Evolutionary conservation across 2,329 filamentous ascomycete genomes (phyloP).

Genomic region (Xylaria arbuscula): DNA sequence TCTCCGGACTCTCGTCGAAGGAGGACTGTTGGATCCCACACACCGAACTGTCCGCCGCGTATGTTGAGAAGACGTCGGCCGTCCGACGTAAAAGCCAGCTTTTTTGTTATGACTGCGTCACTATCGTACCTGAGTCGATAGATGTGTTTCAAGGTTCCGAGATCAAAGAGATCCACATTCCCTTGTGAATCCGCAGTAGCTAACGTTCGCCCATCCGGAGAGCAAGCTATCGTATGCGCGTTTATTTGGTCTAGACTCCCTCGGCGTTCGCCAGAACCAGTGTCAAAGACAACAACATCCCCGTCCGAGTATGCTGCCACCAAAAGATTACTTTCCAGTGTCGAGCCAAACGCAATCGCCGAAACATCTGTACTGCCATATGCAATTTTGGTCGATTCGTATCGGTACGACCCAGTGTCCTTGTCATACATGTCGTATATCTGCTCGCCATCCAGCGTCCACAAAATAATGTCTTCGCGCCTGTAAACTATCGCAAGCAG

Average conservation of each 20-base stretch:
- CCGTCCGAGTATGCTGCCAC: slow-evolving; percentile 48
- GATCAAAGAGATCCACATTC: slow-evolving; percentile 47
- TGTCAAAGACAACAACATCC: slow-evolving; percentile 46
- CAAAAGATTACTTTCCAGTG: slow-evolving; percentile 37
- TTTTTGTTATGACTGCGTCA: slow-evolving; percentile 10
- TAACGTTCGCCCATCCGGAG: slow-evolving; percentile 48
- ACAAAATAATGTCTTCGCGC: slow-evolving; percentile 44
- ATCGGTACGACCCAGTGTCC: slow-evolving; percentile 39
- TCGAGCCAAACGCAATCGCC: slow-evolving; percentile 41
- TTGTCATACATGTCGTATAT: slow-evolving; percentile 45
- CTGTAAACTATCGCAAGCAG: slow-evolving; percentile 47
- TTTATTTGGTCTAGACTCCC: slow-evolving; percentile 26
- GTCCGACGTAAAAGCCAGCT: slow-evolving; percentile 41
- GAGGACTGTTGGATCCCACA: slow-evolving; percentile 46
- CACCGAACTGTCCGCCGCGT: slow-evolving; percentile 37
- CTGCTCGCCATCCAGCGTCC: slow-evolving; percentile 38
- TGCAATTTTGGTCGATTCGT: slow-evolving; percentile 24
- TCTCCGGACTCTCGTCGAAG: slow-evolving; percentile 38
- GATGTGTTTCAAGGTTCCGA: slow-evolving; percentile 39
- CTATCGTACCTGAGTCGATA: slow-evolving; percentile 37
- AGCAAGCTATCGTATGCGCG: slow-evolving; percentile 42
- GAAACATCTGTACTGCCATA: slow-evolving; percentile 27
- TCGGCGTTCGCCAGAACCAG: slow-evolving; percentile 27
- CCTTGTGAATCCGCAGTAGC: slow-evolving; percentile 43
- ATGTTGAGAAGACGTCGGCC: slow-evolving; percentile 41